A percentile compares a stretch with the other conserved stretches of the same genome.
Conservation (phyloP, 2,329 filamentous ascomycete genomes). For the Trichophyton rubrum region DNA sequence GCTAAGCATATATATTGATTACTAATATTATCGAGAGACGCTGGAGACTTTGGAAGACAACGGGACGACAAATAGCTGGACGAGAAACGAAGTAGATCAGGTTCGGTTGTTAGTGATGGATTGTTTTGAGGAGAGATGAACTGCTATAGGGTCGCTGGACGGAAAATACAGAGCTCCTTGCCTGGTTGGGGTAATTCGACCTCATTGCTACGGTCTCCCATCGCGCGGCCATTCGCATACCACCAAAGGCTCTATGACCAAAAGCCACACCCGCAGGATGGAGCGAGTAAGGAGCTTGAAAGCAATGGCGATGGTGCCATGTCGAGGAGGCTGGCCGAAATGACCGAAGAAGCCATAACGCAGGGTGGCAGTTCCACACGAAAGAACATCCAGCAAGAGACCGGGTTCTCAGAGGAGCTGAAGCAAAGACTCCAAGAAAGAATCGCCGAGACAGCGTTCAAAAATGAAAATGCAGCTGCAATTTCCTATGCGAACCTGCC, state of each 20-base stretch:
- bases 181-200: background rate
- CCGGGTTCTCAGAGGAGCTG: slow-evolving; percentile 50
- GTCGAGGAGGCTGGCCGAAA: slow-evolving; percentile 44
- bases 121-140: background rate
- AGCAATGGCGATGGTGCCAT: slow-evolving; percentile 37
- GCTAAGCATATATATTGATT: background rate
- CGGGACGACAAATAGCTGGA: background rate
- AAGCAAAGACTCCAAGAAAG: slow-evolving; percentile 47
- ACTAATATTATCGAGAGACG: background rate
- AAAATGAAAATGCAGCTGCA: slow-evolving; percentile 40
- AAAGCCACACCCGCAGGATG: background rate
- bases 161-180: background rate
- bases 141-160: background rate
- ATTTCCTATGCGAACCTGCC: slow-evolving; percentile 44
- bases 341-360: slow-evolving; percentile 48
- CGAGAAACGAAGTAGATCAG: background rate
- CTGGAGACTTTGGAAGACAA: background rate
- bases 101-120: background rate
- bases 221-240: background rate
- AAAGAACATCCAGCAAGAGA: slow-evolving; percentile 47
- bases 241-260: background rate
- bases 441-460: slow-evolving; percentile 45
- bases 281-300: background rate
- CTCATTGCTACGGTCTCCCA: too few relatives aligned
- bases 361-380: slow-evolving; percentile 43